phyloP scores from a whole-genome alignment of 208 protist genomes.

The Novymonas esmeraldas region DNA sequence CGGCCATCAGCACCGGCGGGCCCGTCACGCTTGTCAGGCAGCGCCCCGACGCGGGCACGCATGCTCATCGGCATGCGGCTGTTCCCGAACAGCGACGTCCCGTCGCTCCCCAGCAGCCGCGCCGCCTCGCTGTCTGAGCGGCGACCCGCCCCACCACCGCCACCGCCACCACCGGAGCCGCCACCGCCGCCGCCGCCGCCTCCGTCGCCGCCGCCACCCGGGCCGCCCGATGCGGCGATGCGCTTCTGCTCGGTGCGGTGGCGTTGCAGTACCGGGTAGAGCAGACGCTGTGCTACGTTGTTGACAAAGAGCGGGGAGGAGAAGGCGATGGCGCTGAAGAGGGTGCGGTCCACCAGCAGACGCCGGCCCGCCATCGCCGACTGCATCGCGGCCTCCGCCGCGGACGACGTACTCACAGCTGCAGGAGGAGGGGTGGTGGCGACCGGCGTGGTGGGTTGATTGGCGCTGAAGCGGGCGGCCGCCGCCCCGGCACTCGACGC shows the following conservation, averaged over 20 bases:
- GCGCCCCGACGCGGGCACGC: slow-evolving; percentile 13
- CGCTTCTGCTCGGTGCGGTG: slow-evolving; percentile 26
- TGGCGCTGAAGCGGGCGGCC: no score
- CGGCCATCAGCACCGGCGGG: background rate
- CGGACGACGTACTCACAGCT: background rate
- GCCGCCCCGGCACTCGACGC: no score
- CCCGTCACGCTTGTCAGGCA: background rate
- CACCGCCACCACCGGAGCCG: slow-evolving; percentile 7
- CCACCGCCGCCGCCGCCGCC: slow-evolving; percentile 11
- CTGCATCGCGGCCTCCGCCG: slow-evolving; percentile 16
- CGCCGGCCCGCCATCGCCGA: slow-evolving; percentile 8
- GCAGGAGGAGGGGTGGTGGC: background rate
- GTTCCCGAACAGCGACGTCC: slow-evolving; percentile 42
- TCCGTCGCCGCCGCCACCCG: background rate
- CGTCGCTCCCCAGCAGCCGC: slow-evolving; percentile 35
- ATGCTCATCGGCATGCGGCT: slow-evolving; percentile 24
- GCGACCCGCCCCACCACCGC: no score
- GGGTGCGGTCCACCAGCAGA: slow-evolving; percentile 45
- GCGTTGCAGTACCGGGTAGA: slow-evolving; percentile 48
- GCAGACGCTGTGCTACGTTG: slow-evolving; percentile 62
- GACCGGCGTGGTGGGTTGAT: background rate
- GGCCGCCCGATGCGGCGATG: slow-evolving; percentile 5
- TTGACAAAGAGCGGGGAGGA: slow-evolving; percentile 77
- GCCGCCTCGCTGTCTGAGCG: slow-evolving; percentile 24
- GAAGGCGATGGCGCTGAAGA: slow-evolving; percentile 71